Conservation (phyloP, 306 rosid species). For the Leucaena leucocephala region DNA sequence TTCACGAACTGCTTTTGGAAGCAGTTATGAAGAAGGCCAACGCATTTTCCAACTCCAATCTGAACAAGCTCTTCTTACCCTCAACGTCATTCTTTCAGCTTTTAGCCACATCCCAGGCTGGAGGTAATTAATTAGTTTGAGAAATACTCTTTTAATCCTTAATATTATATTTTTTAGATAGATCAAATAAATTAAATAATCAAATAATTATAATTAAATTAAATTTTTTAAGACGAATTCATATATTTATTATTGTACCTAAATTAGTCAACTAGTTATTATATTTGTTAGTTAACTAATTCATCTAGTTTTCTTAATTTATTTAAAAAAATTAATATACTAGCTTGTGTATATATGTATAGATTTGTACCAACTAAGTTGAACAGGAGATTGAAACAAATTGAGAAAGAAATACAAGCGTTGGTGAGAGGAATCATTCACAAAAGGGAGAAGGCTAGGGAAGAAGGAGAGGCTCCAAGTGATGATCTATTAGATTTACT, state of each 20-base stretch:
- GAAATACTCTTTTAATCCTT: no score
- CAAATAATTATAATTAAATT: no score
- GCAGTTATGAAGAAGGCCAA: background rate
- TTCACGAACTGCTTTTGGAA: conserved; percentile 41
- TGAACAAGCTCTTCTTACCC: conserved; percentile 11
- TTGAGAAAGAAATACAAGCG: background rate
- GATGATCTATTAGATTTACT: conserved; percentile 36
- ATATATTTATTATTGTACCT: no score
- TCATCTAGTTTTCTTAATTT: no score
- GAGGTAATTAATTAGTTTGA: background rate
- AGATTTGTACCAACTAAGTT: background rate
- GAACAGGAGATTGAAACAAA: background rate
- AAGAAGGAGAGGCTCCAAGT: background rate
- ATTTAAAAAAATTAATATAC: no score
- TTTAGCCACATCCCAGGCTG: background rate
- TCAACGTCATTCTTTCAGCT: background rate
- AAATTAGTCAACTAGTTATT: no score
- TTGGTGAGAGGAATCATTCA: background rate
- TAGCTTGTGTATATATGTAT: no score
- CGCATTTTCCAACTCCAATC: background rate
- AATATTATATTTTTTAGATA: no score
- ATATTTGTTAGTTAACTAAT: no score
- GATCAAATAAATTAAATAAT: no score
- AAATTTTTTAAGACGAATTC: no score
- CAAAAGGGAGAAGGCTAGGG: background rate